Evolutionary conservation across 2,329 filamentous ascomycete species (phyloP), one percentile per base, ranked within the genome.

Genomic region (Sclerotinia glacialis): DNA sequence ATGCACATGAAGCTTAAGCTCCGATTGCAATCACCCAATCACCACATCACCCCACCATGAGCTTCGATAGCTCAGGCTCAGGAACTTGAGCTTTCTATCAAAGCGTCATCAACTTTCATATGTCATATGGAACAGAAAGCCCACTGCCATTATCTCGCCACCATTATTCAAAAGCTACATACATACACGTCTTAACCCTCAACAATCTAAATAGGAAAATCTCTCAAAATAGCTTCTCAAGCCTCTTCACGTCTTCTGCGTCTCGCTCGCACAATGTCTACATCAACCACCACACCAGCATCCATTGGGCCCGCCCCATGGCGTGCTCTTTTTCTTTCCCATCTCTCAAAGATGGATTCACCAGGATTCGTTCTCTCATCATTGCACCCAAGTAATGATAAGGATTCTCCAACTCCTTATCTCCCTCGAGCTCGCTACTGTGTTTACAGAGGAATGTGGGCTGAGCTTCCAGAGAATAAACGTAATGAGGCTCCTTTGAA

Each of bases 381-480:
- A 4, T 77, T 87, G 50, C 78, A 82, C 34, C 68, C 71, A 21
- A 61, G 74, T 42, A 76, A 76, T 23, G 67, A 70, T 21, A 67
- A 69, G 49, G 70, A 70, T 49, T 70, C 82, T 1, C 80, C 83
- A 0, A 77, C 71, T 4, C 73, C 71, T 4, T 76, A 72, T 54
- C 58, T 75, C 5, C 78, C 87, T 1, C 85, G 91, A 64, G 89
- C 86, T 11, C 86, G 93, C 64, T 93, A 87, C 74, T 95, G 93
- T 78, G 87, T 97, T 74, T 94, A 87, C 79, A 89, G 94, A 68
- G 92, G 93, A 72, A 88, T 96, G 79, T 97, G 91, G 86, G 88
- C 87, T 0, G 83, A 84, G 65, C 81, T 96, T 0, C 88, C 89
- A 5, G 82, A 82, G 63, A 91, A 93, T 78, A 84, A 86, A 53